Evolutionary conservation across 495 filamentous ascomycete genomes (phyloP).

Genomic region (Xylaria nigripes): DNA sequence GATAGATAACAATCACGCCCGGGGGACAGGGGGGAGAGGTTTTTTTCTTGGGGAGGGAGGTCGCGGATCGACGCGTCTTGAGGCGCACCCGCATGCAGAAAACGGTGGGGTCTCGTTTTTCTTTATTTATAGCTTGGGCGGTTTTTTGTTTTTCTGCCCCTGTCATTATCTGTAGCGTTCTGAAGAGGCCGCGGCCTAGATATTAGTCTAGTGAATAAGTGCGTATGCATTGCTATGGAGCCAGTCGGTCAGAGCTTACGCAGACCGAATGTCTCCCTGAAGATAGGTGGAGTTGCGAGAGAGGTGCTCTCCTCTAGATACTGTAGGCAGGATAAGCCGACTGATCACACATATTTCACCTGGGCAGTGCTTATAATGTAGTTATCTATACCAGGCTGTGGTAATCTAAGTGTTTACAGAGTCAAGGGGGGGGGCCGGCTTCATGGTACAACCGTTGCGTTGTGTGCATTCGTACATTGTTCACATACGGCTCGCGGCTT

Average conservation of each 20-base stretch:
- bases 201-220: too few species aligned
- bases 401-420: too few species aligned
- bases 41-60: not conserved
- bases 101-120: not conserved
- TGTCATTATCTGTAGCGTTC: not conserved
- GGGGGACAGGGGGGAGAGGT: not conserved
- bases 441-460: too few species aligned
- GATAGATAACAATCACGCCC: not conserved
- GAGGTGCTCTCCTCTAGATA: not conserved
- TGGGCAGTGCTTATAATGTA: too few species aligned
- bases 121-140: constrained; percentile 6
- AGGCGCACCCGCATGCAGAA: constrained; percentile 8
- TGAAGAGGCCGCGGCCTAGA: too few species aligned
- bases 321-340: not conserved
- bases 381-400: too few species aligned
- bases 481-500: not conserved
- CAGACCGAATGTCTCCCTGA: too few species aligned
- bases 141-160: not conserved
- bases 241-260: too few species aligned
- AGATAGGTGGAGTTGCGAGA: too few species aligned
- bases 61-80: constrained; percentile 13
- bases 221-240: too few species aligned
- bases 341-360: not conserved
- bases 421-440: too few species aligned
- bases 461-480: too few species aligned